These are phyloP conservation scores for Penicillium sp. DNA, from an alignment of 2,329 filamentous ascomycete genomes.

Conservation along the genomic window DNA sequence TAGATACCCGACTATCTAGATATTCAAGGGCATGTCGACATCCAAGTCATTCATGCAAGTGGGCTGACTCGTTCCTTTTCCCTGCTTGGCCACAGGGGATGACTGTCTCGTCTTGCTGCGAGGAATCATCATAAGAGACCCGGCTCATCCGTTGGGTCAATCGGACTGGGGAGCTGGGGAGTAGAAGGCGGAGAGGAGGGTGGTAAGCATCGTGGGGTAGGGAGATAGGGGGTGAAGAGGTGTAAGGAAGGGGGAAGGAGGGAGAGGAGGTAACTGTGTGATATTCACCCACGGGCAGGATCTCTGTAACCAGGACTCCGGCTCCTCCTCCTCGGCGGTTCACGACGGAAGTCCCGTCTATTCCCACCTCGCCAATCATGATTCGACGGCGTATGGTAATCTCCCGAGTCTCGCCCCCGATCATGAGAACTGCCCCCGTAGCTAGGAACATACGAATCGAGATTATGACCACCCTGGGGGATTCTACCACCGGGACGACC, in stretches of 20 bases:
- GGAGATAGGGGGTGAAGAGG: no score
- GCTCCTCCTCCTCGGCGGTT: constrained; percentile 35
- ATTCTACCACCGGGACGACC: constrained; percentile 25
- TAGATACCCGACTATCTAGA: neutral
- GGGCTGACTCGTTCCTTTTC: neutral
- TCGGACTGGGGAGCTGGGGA: neutral
- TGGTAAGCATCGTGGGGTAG: no score
- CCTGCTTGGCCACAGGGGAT: neutral
- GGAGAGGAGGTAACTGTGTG: neutral
- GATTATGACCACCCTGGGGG: constrained; percentile 20
- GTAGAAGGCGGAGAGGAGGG: neutral
- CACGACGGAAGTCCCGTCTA: constrained; percentile 33
- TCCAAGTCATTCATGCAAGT: constrained; percentile 5
- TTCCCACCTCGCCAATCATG: constrained; percentile 26
- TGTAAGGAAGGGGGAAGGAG: neutral
- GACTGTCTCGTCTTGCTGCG: neutral
- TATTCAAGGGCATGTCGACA: neutral
- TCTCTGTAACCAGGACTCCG: constrained; percentile 37
- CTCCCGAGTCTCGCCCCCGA: constrained; percentile 27
- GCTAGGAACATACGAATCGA: constrained; percentile 42
- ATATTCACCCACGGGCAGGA: constrained; percentile 21
- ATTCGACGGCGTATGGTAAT: constrained; percentile 19
- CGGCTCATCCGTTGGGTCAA: neutral
- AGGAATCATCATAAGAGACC: neutral
- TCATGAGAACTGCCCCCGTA: constrained; percentile 31